Conservation (phyloP, 106 monocot species). For the Allium cepa region DNA sequence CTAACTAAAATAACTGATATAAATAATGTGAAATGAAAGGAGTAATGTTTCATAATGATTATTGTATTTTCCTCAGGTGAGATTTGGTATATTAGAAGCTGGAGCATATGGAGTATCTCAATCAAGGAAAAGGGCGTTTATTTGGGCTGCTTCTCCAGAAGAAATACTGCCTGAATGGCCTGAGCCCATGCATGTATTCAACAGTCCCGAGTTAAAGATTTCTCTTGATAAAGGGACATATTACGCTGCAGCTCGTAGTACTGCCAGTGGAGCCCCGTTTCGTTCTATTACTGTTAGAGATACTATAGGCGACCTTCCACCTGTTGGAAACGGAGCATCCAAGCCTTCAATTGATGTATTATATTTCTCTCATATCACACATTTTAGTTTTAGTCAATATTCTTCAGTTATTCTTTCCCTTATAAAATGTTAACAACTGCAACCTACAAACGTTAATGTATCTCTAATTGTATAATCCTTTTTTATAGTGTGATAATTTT, state of each 20-base stretch:
- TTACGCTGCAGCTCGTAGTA: conserved; percentile 79
- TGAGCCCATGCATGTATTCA: conserved; percentile 97
- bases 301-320: conserved; percentile 86
- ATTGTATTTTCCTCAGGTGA: conserved; percentile 38
- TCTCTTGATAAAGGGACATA: conserved; percentile 35
- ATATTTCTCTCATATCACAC: background rate
- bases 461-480: background rate
- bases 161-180: conserved; percentile 97
- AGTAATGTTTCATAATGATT: background rate
- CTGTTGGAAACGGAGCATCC: conserved; percentile 68
- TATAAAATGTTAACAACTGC: background rate
- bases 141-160: conserved; percentile 94
- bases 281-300: conserved; percentile 82
- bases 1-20: background rate
- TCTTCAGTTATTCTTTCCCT: background rate
- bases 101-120: conserved; percentile 96
- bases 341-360: conserved; percentile 44
- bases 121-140: conserved; percentile 95
- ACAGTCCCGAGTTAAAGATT: conserved; percentile 78
- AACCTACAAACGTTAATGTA: background rate
- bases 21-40: background rate
- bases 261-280: conserved; percentile 85
- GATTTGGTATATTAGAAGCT: conserved; percentile 97
- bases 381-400: background rate
- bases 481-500: background rate